Percentiles rank a stretch among this genome's conserved stretches.
Conservation (phyloP, 2,329 filamentous ascomycete genomes). For the Aspergillus ruber region DNA sequence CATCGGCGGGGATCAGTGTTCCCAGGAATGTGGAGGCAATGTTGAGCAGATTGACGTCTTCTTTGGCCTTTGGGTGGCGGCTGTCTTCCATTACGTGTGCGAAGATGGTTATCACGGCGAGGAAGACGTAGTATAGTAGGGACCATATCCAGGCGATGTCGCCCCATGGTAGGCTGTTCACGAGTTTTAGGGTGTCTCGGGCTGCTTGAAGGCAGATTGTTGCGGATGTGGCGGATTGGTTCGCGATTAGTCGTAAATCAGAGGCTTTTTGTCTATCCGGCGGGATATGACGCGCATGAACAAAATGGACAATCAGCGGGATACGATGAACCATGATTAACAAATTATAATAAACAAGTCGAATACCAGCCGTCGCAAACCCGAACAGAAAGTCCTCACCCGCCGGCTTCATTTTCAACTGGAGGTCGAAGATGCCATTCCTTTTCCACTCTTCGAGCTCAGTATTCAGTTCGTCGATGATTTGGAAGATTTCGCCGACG, state of each 20-base stretch:
- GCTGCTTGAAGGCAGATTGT: conserved; percentile 83
- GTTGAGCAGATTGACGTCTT: conserved; percentile 80
- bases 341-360: conserved; percentile 94
- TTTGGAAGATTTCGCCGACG: conserved; percentile 79
- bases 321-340: conserved; percentile 93
- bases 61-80: conserved; percentile 69
- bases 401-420: conserved; percentile 81
- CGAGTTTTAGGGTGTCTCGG: conserved; percentile 77
- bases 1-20: conserved; percentile 69
- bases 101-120: conserved; percentile 84
- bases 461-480: conserved; percentile 80
- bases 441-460: conserved; percentile 90
- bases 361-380: conserved; percentile 80
- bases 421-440: conserved; percentile 76
- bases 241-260: conserved; percentile 62
- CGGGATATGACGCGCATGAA: conserved; percentile 77
- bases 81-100: conserved; percentile 90
- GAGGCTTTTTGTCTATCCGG: conserved; percentile 44
- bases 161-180: conserved; percentile 90
- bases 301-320: conserved; percentile 86
- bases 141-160: conserved; percentile 93
- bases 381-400: conserved; percentile 81
- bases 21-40: conserved; percentile 83
- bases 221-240: conserved; percentile 79
- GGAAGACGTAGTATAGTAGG: conserved; percentile 88